Evolutionary conservation across 768 basidiomycete species (phyloP).

Genomic region (Rhizopogon salebrosus): DNA sequence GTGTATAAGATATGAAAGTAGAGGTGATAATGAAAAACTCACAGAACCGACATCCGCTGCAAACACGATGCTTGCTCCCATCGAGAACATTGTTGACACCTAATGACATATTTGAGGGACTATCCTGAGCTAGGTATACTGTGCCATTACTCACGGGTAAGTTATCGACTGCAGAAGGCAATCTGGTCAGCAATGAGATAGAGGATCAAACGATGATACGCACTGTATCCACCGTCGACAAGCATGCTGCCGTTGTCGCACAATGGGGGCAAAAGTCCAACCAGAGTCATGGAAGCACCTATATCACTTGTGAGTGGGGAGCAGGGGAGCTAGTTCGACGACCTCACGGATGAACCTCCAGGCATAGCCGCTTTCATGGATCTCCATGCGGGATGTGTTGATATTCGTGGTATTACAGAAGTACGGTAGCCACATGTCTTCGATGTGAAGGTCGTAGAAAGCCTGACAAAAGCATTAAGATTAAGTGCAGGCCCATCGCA

Average conservation of each 20-base stretch:
- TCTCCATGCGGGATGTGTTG: slow-evolving; percentile 92
- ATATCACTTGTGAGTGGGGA: slow-evolving; percentile 3
- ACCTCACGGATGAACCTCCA: slow-evolving; percentile 85
- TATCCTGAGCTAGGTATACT: not conserved
- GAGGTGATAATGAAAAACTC: slow-evolving; percentile 22
- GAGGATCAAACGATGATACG: slow-evolving; percentile 17
- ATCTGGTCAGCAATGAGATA: slow-evolving; percentile 11
- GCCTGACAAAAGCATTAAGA: slow-evolving; percentile 38
- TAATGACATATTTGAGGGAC: slow-evolving; percentile 24
- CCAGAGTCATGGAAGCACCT: slow-evolving; percentile 97
- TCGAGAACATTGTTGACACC: slow-evolving; percentile 88
- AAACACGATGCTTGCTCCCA: slow-evolving; percentile 87
- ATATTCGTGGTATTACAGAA: slow-evolving; percentile 99
- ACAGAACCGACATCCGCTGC: slow-evolving; percentile 92
- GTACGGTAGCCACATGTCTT: slow-evolving; percentile 98
- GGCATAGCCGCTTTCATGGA: slow-evolving; percentile 97
- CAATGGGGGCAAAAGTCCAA: slow-evolving; percentile 89
- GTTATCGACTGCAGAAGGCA: slow-evolving; percentile 64
- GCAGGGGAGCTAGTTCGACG: not conserved
- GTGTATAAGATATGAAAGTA: not conserved
- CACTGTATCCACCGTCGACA: slow-evolving; percentile 87
- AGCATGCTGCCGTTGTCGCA: slow-evolving; percentile 92
- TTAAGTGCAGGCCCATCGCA: slow-evolving; percentile 4
- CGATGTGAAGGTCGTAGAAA: slow-evolving; percentile 91
- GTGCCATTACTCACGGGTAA: slow-evolving; percentile 55